Base-by-base conservation (phyloP, 2,329 filamentous ascomycete genomes). In the Colletotrichum phormii region DNA sequence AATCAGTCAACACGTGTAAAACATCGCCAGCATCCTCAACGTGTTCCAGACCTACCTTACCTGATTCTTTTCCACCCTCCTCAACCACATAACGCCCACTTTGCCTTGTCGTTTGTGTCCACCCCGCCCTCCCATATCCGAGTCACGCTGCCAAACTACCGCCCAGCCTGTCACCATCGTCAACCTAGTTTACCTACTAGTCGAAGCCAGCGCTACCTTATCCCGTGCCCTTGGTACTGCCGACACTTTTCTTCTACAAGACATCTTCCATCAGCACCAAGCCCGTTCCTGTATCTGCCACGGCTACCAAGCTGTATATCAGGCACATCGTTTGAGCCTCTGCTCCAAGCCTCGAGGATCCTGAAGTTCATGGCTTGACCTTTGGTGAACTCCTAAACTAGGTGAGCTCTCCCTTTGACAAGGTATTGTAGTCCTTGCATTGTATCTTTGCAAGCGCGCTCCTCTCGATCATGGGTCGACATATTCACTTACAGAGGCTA, bases 1-100 rank as follows among this genome's bases (percentile, higher is more conserved):
- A 61, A 55, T 35, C 29, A 55, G 22, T 31, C 49, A 61, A 71
- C 57, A 71, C 63, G 35, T 71, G 68, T 57, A 57, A 71, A n/a
- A 61, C 57, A 49, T 61, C 57, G 55, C 63, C 55, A 37, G 49
- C 46, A 42, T 54, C 26, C 46, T 67, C 63, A 61, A 67, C 57
- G 68, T 61, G 55, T 67, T 49, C 35, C 58, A 70, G 54, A 54
- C 42, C 35, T 64, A 18, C 37, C 37, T 42, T 42, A 6, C 37
- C 37, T 42, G 18, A 11, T 42, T 59, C 18, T 13, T 54, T 35
- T 63, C 12, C 49, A 29, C 35, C 61, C 7, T 13, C 24, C 4
- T 29, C 33, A 35, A 60, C 33, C 33, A 53, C 62, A 66, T 29
- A 29, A 37, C 57, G 67, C 67, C 64, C 33, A 15, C 35, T 29